phyloP scores from a whole-genome alignment of 176 grass and related monocot genomes.

The Puya raimondii region DNA sequence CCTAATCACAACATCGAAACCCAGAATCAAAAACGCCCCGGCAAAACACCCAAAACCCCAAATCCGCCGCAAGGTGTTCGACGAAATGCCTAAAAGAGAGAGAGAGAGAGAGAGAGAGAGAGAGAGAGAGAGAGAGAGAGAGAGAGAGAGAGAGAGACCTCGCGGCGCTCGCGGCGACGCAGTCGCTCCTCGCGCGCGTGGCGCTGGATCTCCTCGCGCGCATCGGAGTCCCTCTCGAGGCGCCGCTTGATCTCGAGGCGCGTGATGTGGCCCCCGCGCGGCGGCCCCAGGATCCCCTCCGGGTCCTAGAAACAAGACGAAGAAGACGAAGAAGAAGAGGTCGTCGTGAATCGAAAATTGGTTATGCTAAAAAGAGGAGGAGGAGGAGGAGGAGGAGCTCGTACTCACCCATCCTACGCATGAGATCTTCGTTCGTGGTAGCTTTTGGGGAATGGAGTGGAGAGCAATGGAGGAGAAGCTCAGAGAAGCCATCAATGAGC shows the following conservation, averaged over 20 bases:
- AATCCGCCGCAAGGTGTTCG: background rate
- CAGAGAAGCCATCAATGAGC: too few relatives aligned
- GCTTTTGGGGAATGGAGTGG: background rate
- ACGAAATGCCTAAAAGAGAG: background rate
- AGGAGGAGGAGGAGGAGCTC: too few relatives aligned
- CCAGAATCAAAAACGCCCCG: background rate
- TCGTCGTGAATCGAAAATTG: background rate
- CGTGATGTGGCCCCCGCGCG: slow-evolving; percentile 63
- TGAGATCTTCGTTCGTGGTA: slow-evolving; percentile 30
- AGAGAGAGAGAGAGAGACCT: slow-evolving; percentile 20
- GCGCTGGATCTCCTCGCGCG: slow-evolving; percentile 50
- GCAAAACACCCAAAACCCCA: background rate
- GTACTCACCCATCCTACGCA: slow-evolving; percentile 46
- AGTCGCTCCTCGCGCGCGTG: slow-evolving; percentile 69
- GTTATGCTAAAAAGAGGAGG: background rate
- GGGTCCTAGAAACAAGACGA: slow-evolving; percentile 41
- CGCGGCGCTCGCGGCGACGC: slow-evolving; percentile 51
- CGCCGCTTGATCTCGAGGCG: slow-evolving; percentile 60
- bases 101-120: background rate
- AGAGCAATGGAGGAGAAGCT: background rate
- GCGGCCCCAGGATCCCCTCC: slow-evolving; percentile 55
- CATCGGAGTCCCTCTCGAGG: slow-evolving; percentile 58
- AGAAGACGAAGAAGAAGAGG: background rate
- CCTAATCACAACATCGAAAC: background rate
- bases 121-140: background rate